These are phyloP conservation scores for Leccinum subgranulosum DNA, from an alignment of 768 basidiomycete species.

Conservation along the genomic window DNA sequence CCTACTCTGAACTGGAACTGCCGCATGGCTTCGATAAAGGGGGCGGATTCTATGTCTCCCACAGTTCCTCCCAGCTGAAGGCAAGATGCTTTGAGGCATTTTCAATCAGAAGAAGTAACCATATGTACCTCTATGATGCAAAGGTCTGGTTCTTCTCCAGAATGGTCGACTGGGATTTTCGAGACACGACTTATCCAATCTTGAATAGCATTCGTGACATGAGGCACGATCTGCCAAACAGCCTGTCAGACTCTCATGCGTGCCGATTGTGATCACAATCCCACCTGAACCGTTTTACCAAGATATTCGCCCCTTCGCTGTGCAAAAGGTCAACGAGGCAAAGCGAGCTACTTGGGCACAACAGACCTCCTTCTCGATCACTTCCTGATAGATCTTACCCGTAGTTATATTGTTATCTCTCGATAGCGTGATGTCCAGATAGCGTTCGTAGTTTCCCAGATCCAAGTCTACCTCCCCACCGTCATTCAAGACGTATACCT, in stretches of 20 bases:
- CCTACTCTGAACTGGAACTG: slow-evolving; percentile 99
- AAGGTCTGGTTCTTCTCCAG: slow-evolving; percentile 89
- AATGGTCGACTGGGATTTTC: slow-evolving; percentile 91
- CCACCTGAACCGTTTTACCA: slow-evolving; percentile 94
- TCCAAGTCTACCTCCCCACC: slow-evolving; percentile 98
- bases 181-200: slow-evolving; percentile 98
- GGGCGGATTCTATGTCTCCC: slow-evolving; percentile 97
- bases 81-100: background rate
- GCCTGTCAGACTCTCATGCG: slow-evolving; percentile 6
- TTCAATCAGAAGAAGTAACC: slow-evolving; percentile 1
- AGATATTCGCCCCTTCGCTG: slow-evolving; percentile 85
- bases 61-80: slow-evolving; percentile 94
- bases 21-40: slow-evolving; percentile 98
- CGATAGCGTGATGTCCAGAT: slow-evolving; percentile 90
- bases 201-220: slow-evolving; percentile 95
- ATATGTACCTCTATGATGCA: slow-evolving; percentile 91
- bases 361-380: slow-evolving; percentile 94
- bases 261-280: slow-evolving; percentile 5
- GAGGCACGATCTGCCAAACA: slow-evolving; percentile 76
- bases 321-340: slow-evolving; percentile 9
- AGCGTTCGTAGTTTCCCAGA: slow-evolving; percentile 97
- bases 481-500: slow-evolving; percentile 97
- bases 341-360: background rate
- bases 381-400: slow-evolving; percentile 95
- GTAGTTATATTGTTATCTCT: slow-evolving; percentile 98